These are phyloP conservation scores for Rhodomyrtus tomentosa DNA, from an alignment of 345 rosid genomes.

Conservation along the genomic window DNA sequence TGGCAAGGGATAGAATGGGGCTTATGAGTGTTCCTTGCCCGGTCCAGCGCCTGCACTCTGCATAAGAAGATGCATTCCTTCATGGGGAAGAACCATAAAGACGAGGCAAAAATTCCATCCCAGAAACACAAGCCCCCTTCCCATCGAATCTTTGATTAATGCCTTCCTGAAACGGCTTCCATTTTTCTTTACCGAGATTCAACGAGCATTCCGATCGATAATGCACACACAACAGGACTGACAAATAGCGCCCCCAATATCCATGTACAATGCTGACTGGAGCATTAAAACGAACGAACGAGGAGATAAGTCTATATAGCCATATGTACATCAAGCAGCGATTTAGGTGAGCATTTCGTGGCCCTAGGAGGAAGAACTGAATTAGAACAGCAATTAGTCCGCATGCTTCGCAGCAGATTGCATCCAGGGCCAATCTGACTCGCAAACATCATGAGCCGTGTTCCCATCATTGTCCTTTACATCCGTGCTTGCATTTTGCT, in stretches of 20 bases:
- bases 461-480: constrained; percentile 61
- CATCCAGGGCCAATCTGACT: constrained; percentile 64
- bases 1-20: background rate
- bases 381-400: background rate
- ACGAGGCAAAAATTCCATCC: background rate
- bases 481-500: constrained; percentile 54
- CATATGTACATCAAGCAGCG: constrained; percentile 20
- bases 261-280: background rate
- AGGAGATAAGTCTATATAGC: background rate
- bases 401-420: background rate
- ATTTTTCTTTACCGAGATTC: background rate
- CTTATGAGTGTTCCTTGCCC: background rate
- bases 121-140: background rate
- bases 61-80: background rate
- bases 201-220: background rate
- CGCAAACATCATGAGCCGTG: constrained; percentile 52
- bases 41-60: background rate
- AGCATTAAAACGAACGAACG: background rate
- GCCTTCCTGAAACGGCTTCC: background rate
- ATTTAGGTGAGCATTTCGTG: background rate
- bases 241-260: background rate
- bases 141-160: background rate
- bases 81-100: background rate
- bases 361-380: background rate
- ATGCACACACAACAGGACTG: background rate